A percentile compares a stretch with the other conserved stretches of the same genome.
Evolutionary conservation across 805 yeast genomes (phyloP).

Genomic region (Myxozyma lipomycoides): DNA sequence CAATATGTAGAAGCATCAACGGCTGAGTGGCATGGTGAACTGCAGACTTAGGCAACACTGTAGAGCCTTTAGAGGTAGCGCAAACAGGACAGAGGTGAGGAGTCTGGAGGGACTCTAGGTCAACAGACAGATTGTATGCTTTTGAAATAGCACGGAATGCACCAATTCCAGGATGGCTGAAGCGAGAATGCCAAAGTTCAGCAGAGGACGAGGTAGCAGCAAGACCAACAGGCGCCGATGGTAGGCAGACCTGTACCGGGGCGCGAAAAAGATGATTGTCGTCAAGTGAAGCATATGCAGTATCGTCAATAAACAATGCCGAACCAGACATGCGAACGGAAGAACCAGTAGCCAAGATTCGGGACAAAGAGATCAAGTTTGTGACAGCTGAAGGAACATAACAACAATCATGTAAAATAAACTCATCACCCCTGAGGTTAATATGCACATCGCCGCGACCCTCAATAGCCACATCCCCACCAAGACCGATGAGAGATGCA

Average conservation of each 20-base stretch:
- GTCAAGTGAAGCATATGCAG: neutral
- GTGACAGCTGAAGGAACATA: neutral
- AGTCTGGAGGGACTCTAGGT: neutral
- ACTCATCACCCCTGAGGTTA: neutral
- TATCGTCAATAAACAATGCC: neutral
- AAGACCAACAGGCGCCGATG: neutral
- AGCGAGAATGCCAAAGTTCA: neutral
- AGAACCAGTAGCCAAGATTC: neutral
- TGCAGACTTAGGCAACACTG: neutral
- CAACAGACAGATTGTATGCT: neutral
- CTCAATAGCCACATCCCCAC: neutral
- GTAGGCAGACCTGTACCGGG: neutral
- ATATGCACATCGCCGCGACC: neutral
- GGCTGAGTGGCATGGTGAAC: neutral
- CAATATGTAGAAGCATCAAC: neutral
- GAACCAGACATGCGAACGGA: neutral
- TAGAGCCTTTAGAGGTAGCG: neutral
- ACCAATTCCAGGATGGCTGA: neutral
- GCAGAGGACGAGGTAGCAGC: neutral
- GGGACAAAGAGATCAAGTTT: neutral
- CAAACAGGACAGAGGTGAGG: neutral
- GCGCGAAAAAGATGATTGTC: neutral
- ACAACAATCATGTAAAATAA: neutral
- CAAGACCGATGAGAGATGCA: too few species aligned
- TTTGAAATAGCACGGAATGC: neutral